A percentile compares a stretch with the other conserved stretches of the same genome.
phyloP scores from a whole-genome alignment of 441 rosid genomes.

The Croton laevigatus region DNA sequence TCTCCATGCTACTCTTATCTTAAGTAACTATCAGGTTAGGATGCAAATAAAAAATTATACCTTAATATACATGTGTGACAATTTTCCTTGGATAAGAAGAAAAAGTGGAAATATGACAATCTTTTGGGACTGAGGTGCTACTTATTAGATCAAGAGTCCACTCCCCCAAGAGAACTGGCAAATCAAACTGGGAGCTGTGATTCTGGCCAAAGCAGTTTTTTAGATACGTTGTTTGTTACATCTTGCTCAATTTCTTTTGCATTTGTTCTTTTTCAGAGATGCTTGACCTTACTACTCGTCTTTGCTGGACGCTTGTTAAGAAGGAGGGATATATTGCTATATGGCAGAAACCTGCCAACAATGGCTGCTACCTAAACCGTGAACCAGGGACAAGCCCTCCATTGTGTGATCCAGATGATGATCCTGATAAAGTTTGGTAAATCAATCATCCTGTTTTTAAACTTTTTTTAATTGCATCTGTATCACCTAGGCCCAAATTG shows the following conservation, averaged over 20 bases:
- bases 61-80: no score
- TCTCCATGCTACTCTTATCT: no score
- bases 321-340: constrained; percentile 96
- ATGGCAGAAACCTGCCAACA: constrained; percentile 85
- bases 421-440: constrained; percentile 95
- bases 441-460: constrained; percentile 4
- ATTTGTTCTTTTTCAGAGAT: constrained; percentile 55
- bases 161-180: not conserved
- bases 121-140: no score
- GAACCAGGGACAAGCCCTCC: constrained; percentile 64
- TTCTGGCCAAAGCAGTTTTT: not conserved
- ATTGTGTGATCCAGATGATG: constrained; percentile 71
- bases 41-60: no score
- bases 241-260: constrained; percentile 19
- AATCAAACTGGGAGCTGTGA: constrained; percentile 3
- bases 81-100: no score
- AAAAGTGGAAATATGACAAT: no score
- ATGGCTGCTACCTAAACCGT: constrained; percentile 82
- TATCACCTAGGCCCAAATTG: not conserved
- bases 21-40: no score
- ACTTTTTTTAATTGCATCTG: not conserved
- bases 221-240: constrained; percentile 7
- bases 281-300: constrained; percentile 80
- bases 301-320: constrained; percentile 95
- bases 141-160: not conserved